Evolutionary conservation across 2,329 filamentous ascomycete species (phyloP), one percentile per base, ranked within the genome.

Genomic region (Colletotrichum lentis): DNA sequence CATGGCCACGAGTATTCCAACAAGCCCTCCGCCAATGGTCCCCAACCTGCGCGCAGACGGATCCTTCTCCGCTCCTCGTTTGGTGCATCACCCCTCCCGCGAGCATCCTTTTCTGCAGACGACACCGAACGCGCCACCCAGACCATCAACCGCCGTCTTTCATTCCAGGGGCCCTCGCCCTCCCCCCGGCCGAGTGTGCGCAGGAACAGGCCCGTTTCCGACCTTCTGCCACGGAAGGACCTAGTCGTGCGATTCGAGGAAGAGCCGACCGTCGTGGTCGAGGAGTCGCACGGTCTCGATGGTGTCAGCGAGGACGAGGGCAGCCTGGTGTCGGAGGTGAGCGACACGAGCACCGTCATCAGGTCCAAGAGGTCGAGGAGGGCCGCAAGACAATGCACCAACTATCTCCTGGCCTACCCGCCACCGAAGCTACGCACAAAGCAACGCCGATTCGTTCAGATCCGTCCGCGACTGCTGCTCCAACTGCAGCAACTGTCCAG

Each of bases 401-500:
- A 83, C 7, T 93, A 86, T 76, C 83, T 87, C 61, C 82, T 94
- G 47, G 91, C 90, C 50, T 90, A 91, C 71, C 90, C 91, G 0
- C 83, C 90, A 67, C 82, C 90, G 70, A 81, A 84, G 73, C 75
- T 86, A 69, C 79, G 85, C 71, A 81, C 83, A 74, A 85, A 89
- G 74, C 91, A 90, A 74, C 83, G 91, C 27, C 84, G 90, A 70
- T 81, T 93, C 43, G 82, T 91, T 16, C 87, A 90, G 72, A 82
- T 91, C 37, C 86, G 90, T 18, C 90, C 91, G 12, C 87, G 87
- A 60, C 80, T 93, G 20, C 80, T 93, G 6, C 83, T 94, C 6
- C 91, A 95, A 76, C 80, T 94, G 18, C 91, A 94, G 74, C 84
- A 87, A 65, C 76, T 93, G n/a, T 82, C 85, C 2, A 78, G 83